Conservation (phyloP, 352 stramenopile genomes). For the Phytophthora pluvialis region DNA sequence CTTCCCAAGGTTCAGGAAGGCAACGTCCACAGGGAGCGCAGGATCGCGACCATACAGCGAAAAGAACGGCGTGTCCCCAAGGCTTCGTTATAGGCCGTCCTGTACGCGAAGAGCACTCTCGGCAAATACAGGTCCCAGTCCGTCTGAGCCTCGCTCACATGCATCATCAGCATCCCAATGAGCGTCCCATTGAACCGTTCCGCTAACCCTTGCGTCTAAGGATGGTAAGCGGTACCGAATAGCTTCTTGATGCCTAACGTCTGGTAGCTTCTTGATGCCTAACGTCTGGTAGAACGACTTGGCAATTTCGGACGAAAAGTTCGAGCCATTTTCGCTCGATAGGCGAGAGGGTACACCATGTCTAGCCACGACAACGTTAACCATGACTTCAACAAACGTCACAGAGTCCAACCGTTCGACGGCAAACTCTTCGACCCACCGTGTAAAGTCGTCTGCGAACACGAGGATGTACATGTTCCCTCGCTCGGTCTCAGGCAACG, state of each 20-base stretch:
- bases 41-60: neutral
- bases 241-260: slow-evolving; percentile 11
- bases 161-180: neutral
- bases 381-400: neutral
- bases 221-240: slow-evolving; percentile 5
- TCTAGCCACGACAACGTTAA: neutral
- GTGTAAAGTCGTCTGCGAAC: neutral
- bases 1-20: slow-evolving; percentile 9
- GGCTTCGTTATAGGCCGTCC: slow-evolving; percentile 4
- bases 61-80: slow-evolving; percentile 8
- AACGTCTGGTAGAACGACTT: slow-evolving; percentile 16
- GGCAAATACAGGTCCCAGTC: no score
- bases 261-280: slow-evolving; percentile 12
- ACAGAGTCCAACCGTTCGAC: neutral
- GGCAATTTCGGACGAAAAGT: slow-evolving; percentile 10
- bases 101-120: neutral
- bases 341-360: slow-evolving; percentile 5
- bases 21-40: neutral
- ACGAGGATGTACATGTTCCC: neutral
- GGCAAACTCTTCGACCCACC: neutral
- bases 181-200: slow-evolving; percentile 15
- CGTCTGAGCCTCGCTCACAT: no score
- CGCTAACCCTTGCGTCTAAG: slow-evolving; percentile 4
- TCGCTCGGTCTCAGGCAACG: neutral
- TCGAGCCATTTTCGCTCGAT: slow-evolving; percentile 1